Evolutionary conservation across 1,139 yeast species (phyloP).

Genomic region (Candida sanyaensis): DNA sequence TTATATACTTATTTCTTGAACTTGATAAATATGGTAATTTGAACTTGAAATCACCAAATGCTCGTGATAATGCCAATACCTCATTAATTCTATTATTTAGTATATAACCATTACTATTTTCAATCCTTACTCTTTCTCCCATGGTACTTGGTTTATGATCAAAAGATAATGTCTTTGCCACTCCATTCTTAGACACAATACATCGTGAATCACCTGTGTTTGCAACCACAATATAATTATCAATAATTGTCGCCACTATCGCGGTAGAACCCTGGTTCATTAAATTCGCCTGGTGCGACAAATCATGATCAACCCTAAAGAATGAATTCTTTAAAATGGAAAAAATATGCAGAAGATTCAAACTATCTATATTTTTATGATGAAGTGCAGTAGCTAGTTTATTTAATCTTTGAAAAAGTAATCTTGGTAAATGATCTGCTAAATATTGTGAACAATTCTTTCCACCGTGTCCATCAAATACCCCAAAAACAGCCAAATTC

Average conservation of each 20-base stretch:
- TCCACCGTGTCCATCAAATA: conserved; percentile 85
- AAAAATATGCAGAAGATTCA: conserved; percentile 1
- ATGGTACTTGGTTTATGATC: conserved; percentile 78
- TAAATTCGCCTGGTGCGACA: conserved; percentile 43
- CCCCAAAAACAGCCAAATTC: conserved; percentile 61
- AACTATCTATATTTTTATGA: conserved; percentile 3
- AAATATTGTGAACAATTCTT: conserved; percentile 58
- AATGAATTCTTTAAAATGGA: conserved; percentile 53
- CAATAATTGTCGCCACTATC: conserved; percentile 53
- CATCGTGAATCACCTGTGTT: conserved; percentile 79
- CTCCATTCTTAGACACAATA: conserved; percentile 52
- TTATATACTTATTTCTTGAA: conserved; percentile 30
- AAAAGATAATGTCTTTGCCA: conserved; percentile 65
- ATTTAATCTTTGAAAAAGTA: conserved; percentile 31
- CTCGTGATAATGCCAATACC: conserved; percentile 69
- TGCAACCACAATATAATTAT: conserved; percentile 56
- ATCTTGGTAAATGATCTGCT: conserved; percentile 42
- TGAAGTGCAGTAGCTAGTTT: conserved; percentile 6
- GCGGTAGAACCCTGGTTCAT: conserved; percentile 71
- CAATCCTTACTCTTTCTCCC: conserved; percentile 75
- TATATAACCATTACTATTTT: conserved; percentile 74
- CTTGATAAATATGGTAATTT: conserved; percentile 47
- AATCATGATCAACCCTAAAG: conserved; percentile 55
- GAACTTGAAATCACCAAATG: conserved; percentile 76
- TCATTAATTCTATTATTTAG: conserved; percentile 71